These are phyloP conservation scores for Gastrolobium bilobum DNA, from an alignment of 306 rosid genomes.

Conservation along the genomic window DNA sequence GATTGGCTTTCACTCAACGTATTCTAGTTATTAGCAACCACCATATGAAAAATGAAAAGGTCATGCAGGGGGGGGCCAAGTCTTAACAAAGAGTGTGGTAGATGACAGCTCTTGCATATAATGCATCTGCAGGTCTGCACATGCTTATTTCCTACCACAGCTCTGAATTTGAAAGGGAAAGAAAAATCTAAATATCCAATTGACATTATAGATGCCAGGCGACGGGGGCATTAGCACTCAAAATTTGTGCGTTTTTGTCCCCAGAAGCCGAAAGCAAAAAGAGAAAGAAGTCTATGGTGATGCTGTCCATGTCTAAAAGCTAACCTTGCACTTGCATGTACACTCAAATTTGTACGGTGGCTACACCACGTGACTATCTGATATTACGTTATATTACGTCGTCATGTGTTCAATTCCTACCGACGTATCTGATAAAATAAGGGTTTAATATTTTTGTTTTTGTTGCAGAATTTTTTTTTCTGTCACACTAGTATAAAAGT, in stretches of 20 bases:
- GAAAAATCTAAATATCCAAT: not conserved
- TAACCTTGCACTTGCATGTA: slow-evolving; percentile 7
- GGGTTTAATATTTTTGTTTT: too few species aligned
- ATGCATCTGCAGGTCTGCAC: slow-evolving; percentile 33
- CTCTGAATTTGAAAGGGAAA: slow-evolving; percentile 1
- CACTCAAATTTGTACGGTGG: slow-evolving; percentile 43
- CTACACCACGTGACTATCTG: slow-evolving; percentile 42
- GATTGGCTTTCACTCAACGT: too few species aligned
- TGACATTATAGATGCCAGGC: not conserved
- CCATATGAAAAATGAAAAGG: slow-evolving; percentile 7
- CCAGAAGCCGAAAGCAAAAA: slow-evolving; percentile 38
- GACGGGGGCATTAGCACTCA: not conserved
- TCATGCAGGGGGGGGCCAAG: not conserved
- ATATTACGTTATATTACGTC: not conserved
- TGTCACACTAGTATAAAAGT: too few species aligned
- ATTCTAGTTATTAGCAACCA: not conserved
- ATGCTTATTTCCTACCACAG: slow-evolving; percentile 37
- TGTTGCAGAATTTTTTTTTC: too few species aligned
- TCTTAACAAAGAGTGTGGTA: not conserved
- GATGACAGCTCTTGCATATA: slow-evolving; percentile 24
- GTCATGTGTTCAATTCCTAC: too few species aligned
- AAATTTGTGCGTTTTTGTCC: slow-evolving; percentile 23
- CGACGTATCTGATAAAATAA: too few species aligned
- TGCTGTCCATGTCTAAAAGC: slow-evolving; percentile 15
- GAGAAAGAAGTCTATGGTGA: not conserved